Evolutionary conservation across 768 basidiomycete genomes (phyloP), one percentile per base, ranked within the genome.

Genomic region (Tricholoma bakamatsutake): DNA sequence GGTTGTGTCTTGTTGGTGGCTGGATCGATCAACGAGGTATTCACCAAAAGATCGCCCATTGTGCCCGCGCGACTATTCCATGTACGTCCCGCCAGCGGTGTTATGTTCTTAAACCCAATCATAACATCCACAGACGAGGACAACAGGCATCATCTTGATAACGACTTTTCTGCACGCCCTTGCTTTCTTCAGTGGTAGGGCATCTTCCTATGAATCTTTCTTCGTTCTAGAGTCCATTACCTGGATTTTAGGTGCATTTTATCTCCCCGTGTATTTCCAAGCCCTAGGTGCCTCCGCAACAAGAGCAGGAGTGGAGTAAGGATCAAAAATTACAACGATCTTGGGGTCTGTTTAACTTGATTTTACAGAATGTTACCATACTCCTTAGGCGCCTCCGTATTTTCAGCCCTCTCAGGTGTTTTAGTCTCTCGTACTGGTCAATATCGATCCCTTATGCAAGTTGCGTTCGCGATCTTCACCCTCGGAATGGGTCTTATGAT

Each of bases 261-360:
- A 90, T 61, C 75, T 92, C 6, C 89, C 90, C 1, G 65, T 91
- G 2, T 93, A 87, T 65, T 93, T 78, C 69, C 90, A 93, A 72
- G 80, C 86, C 2, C 77, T 90, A 11, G 90, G 90, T 0, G 76
- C 87, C 0, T 86, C 86, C 7, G 87, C 89, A 5, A 90, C 87
- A 0, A 75, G 70, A 46, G 79, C 88, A 27, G 87, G 87, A 50
- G 76, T 90, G 18, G 74, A 80, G 87, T 85, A 66, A 67, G 74
- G 31, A 46, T 46, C 13, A 52, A 39, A n/a, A n/a, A 11, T 13
- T 11, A 52, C 34, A 21, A 55, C 27, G 35, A 18, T 18, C 54
- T 7, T 30, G 13, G 17, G 10, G 49, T 17, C 27, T 17, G 21
- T 55, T 40, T 43, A 35, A 53, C 34, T 53, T 52, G 15, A 13